These are phyloP conservation scores for Poronia punctata DNA, from an alignment of 495 filamentous ascomycete genomes.

Conservation along the genomic window DNA sequence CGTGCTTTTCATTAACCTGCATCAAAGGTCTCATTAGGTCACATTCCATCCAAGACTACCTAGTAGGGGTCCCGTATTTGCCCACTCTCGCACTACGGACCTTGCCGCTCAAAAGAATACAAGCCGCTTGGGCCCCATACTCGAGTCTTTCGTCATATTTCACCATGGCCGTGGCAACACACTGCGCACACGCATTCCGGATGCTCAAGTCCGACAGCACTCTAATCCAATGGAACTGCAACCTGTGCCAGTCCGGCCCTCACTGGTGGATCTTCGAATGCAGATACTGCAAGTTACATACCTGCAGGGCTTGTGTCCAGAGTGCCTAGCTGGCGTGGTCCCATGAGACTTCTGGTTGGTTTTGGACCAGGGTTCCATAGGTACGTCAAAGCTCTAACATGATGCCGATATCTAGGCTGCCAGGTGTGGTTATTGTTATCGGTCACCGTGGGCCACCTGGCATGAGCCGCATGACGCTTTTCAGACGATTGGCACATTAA, in stretches of 20 bases:
- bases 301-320: constrained; percentile 58
- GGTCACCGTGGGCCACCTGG: no score
- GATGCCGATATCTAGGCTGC: no score
- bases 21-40: no score
- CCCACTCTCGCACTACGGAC: constrained; percentile 1
- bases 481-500: no score
- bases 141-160: no score
- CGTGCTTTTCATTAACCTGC: no score
- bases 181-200: constrained; percentile 64
- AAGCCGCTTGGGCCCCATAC: no score
- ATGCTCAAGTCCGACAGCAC: constrained; percentile 73
- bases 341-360: constrained; percentile 1
- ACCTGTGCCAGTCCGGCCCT: constrained; percentile 67
- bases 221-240: constrained; percentile 70
- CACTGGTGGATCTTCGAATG: constrained; percentile 82
- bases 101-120: constrained; percentile 1
- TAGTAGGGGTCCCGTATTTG: no score
- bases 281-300: constrained; percentile 69
- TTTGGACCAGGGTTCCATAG: background rate
- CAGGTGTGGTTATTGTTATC: no score
- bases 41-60: no score
- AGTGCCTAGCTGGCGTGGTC: constrained; percentile 36
- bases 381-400: constrained; percentile 1
- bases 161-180: constrained; percentile 55
- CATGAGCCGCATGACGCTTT: no score